phyloP scores from a whole-genome alignment of 2,329 filamentous ascomycete species.

The Macrophomina tecta region DNA sequence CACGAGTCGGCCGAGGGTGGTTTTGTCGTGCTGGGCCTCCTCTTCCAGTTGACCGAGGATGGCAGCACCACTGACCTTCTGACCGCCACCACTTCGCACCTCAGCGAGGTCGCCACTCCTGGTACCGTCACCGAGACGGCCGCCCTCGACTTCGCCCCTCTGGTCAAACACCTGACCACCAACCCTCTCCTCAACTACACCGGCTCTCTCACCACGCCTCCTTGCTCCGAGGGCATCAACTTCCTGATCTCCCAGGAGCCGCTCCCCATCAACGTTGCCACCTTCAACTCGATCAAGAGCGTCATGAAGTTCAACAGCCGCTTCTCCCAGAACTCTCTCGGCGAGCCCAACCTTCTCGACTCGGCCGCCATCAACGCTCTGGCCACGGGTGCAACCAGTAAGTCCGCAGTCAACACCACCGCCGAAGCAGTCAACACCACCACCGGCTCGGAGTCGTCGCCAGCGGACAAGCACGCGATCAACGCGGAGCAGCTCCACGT shows the following conservation, averaged over 20 bases:
- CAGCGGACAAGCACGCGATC: neutral
- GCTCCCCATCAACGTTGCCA: conserved; percentile 55
- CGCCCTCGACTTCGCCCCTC: conserved; percentile 51
- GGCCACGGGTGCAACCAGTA: neutral
- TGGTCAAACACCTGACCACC: conserved; percentile 47
- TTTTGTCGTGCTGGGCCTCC: conserved; percentile 49
- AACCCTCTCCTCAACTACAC: conserved; percentile 57
- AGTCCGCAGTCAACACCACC: neutral
- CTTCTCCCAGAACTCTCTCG: conserved; percentile 59
- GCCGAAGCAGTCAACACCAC: neutral
- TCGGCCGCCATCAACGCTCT: neutral
- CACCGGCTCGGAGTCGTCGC: no score
- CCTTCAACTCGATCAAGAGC: conserved; percentile 59
- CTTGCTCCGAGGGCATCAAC: conserved; percentile 63
- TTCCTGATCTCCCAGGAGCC: conserved; percentile 60
- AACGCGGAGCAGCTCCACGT: conserved; percentile 8
- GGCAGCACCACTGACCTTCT: conserved; percentile 41
- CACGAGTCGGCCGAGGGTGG: conserved; percentile 54
- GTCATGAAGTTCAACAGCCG: conserved; percentile 64
- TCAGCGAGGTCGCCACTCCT: conserved; percentile 47
- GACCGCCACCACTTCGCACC: conserved; percentile 38
- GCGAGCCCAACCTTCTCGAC: conserved; percentile 52
- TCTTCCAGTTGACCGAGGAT: conserved; percentile 50
- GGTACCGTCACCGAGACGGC: conserved; percentile 48
- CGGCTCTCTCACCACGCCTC: conserved; percentile 68